Evolutionary conservation across 192 early-diverging fungal species (phyloP), one percentile per base, ranked within the genome.

Genomic region (Spizellomyces sp.): DNA sequence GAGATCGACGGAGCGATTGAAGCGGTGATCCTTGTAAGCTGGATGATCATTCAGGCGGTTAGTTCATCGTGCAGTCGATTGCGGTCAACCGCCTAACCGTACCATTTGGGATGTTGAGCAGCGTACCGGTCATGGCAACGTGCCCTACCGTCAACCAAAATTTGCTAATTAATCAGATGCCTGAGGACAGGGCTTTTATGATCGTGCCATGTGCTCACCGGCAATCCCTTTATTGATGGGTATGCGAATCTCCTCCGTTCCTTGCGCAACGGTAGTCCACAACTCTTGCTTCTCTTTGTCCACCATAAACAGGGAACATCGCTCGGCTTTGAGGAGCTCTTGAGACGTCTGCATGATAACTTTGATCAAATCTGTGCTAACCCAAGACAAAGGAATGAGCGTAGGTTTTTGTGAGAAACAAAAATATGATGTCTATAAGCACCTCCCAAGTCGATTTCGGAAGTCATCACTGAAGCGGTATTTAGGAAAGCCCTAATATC

Each of bases 211-310:
- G n/a, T 48, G 70, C 77, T 80, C 27, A 36, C 27, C 27, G 6
- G 84, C 84, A 61, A 86, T 83, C 15, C 84, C 84, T 45, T 67
- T 80, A 19, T 46, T 83, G 60, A 79, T 73, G 2, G 85, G 85
- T 15, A 86, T 79, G 6, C 82, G 64, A 50, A 86, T 86, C 66
- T 86, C 85, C 1, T 65, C 74, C 6, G 85, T 72, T 27, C 81
- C 81, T 63, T 86, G 81, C 14, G 85, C 85, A 10, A 86, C 71
- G 4, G 77, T 69, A 3, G 85, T 84, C 82, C 82, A 84, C 47
- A 86, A 75, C 60, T 84, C 79, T 54, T 74, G 52, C 55, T 76
- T 78, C 47, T 77, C 79, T 17, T 71, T 42, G 66, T 86, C 85
- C 45, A 80, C 48, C 15, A 86, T 73, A 71, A 86, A 86, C 19